Evolutionary conservation across 345 rosid genomes (phyloP).

Genomic region (Mallotus nudiflorus): DNA sequence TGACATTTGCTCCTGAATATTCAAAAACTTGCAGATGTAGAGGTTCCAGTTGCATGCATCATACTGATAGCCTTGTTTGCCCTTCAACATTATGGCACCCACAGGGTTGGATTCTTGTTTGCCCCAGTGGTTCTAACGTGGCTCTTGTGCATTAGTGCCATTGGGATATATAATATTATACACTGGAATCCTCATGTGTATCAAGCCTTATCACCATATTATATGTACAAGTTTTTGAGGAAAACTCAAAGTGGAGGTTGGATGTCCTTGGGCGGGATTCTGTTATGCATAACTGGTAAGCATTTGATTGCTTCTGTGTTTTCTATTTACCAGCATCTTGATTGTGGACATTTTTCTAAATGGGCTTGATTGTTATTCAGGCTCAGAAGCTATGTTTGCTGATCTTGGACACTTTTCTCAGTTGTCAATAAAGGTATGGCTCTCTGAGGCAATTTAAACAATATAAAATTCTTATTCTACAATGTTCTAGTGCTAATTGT

Average conservation of each 20-base stretch:
- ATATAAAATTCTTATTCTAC: background rate
- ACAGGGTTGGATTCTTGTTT: constrained; percentile 82
- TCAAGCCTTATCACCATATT: constrained; percentile 76
- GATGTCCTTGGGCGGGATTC: constrained; percentile 90
- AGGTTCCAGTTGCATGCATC: constrained; percentile 75
- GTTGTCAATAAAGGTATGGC: constrained; percentile 72
- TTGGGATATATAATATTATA: constrained; percentile 71
- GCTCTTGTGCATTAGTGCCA: constrained; percentile 78
- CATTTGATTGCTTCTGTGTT: background rate
- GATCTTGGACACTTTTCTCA: constrained; percentile 95
- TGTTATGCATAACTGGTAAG: constrained; percentile 81
- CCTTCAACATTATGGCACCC: constrained; percentile 91
- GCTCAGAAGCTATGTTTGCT: constrained; percentile 97
- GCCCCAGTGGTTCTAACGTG: constrained; percentile 78
- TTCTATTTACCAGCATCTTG: constrained; percentile 9
- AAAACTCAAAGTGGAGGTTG: constrained; percentile 80
- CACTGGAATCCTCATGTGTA: constrained; percentile 90
- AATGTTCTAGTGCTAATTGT: no score
- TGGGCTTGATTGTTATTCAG: constrained; percentile 32
- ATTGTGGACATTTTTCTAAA: background rate
- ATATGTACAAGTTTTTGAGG: constrained; percentile 74
- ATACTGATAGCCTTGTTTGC: constrained; percentile 80
- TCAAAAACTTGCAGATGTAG: constrained; percentile 56
- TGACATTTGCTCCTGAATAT: constrained; percentile 17
- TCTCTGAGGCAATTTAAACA: background rate